These are phyloP conservation scores for Bothriochloa decipiens DNA, from an alignment of 176 grass and related monocot species.

Conservation along the genomic window DNA sequence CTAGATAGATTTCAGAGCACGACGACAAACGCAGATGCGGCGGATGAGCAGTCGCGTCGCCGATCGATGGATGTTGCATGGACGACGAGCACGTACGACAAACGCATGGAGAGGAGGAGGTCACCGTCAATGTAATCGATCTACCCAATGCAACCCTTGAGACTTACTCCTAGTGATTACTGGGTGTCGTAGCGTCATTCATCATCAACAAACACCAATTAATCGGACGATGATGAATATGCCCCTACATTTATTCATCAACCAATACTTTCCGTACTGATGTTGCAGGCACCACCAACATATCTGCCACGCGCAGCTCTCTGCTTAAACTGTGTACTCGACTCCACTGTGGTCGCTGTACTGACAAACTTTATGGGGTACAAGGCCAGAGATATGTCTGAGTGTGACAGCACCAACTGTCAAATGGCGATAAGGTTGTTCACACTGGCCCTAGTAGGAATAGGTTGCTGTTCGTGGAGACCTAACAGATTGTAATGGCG, in stretches of 20 bases:
- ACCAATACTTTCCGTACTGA: neutral
- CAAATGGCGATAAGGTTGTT: neutral
- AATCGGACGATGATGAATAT: neutral
- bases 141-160: neutral
- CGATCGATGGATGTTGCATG: neutral
- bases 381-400: slow-evolving; percentile 11
- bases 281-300: slow-evolving; percentile 1
- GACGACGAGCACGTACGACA: neutral
- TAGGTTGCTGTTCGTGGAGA: neutral
- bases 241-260: neutral
- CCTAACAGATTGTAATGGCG: neutral
- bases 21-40: neutral
- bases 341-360: neutral
- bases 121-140: neutral
- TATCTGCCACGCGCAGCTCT: slow-evolving; percentile 28
- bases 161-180: neutral
- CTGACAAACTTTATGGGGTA: slow-evolving; percentile 13
- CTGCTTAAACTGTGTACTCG: neutral
- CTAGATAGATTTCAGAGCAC: neutral
- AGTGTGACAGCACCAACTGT: neutral
- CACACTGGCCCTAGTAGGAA: neutral
- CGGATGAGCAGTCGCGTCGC: slow-evolving; percentile 12
- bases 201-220: slow-evolving; percentile 7
- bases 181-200: slow-evolving; percentile 20
- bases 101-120: neutral